Evolutionary conservation across 352 stramenopile species (phyloP).

Genomic region (Phytophthora fragariaefolia): DNA sequence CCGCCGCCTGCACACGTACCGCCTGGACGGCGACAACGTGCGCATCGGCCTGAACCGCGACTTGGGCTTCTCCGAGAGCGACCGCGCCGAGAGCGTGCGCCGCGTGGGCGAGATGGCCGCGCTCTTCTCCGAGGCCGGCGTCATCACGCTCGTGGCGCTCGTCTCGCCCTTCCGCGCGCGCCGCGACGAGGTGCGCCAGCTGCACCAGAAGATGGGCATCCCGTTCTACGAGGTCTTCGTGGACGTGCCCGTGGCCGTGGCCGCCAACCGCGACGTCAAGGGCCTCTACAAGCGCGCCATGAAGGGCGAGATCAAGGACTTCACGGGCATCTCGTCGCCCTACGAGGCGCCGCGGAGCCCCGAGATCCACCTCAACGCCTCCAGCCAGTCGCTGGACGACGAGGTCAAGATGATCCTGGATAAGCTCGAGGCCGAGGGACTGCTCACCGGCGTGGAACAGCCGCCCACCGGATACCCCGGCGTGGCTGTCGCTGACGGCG

Average conservation of each 20-base stretch:
- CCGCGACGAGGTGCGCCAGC: constrained; percentile 94
- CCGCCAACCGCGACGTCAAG: constrained; percentile 98
- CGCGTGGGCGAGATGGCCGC: constrained; percentile 96
- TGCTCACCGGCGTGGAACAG: constrained; percentile 66
- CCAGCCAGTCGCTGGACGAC: constrained; percentile 94
- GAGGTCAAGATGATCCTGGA: constrained; percentile 72
- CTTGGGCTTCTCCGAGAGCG: constrained; percentile 94
- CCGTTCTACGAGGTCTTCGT: constrained; percentile 99
- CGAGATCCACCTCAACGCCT: constrained; percentile 96
- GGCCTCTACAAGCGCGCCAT: constrained; percentile 94
- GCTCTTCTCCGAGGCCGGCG: constrained; percentile 96
- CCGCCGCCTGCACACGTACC: constrained; percentile 96
- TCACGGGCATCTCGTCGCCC: constrained; percentile 98
- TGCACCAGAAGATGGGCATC: constrained; percentile 93
- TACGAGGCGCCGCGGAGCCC: constrained; percentile 95
- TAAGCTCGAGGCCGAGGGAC: constrained; percentile 62
- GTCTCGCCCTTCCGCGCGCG: constrained; percentile 96
- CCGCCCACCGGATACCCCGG: constrained; percentile 70
- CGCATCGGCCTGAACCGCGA: constrained; percentile 98
- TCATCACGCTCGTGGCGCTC: constrained; percentile 98
- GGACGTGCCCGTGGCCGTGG: constrained; percentile 96
- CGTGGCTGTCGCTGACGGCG: constrained; percentile 89
- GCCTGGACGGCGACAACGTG: constrained; percentile 98
- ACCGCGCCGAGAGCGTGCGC: constrained; percentile 97
- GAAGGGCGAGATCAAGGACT: constrained; percentile 97